Conservation (phyloP, 2,329 filamentous ascomycete genomes). For the Leptographium galeiforme region DNA sequence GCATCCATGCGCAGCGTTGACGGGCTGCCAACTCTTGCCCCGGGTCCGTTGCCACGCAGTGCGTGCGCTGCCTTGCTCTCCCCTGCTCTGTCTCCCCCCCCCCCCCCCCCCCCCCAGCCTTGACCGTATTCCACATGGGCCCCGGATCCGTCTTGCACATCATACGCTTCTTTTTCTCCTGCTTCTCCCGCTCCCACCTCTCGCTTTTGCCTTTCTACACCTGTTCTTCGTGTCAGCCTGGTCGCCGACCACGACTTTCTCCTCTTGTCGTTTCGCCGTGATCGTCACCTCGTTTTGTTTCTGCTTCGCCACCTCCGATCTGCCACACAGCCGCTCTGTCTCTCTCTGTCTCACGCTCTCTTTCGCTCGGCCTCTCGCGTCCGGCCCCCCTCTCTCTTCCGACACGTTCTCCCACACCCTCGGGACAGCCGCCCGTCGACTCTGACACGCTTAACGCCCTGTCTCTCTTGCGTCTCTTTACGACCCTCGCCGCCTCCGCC, state of each 20-base stretch:
- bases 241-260: background rate
- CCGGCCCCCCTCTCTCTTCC: no score
- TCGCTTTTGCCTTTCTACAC: background rate
- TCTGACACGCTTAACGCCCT: no score
- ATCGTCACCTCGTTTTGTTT: no score
- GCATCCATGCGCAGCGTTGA: constrained; percentile 10
- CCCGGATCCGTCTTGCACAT: background rate
- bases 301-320: background rate
- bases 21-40: background rate
- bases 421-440: no score
- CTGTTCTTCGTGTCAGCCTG: background rate
- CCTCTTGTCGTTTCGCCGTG: no score
- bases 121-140: background rate
- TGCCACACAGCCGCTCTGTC: background rate
- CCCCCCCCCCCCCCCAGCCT: background rate
- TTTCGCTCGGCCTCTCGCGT: background rate
- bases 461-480: no score
- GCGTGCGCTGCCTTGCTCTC: background rate
- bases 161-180: background rate
- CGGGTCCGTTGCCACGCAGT: background rate
- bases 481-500: background rate
- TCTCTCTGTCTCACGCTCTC: constrained; percentile 10
- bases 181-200: background rate
- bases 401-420: no score
- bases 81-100: background rate